Evolutionary conservation across 345 rosid species (phyloP).

Genomic region (Eucalyptus cloeziana): DNA sequence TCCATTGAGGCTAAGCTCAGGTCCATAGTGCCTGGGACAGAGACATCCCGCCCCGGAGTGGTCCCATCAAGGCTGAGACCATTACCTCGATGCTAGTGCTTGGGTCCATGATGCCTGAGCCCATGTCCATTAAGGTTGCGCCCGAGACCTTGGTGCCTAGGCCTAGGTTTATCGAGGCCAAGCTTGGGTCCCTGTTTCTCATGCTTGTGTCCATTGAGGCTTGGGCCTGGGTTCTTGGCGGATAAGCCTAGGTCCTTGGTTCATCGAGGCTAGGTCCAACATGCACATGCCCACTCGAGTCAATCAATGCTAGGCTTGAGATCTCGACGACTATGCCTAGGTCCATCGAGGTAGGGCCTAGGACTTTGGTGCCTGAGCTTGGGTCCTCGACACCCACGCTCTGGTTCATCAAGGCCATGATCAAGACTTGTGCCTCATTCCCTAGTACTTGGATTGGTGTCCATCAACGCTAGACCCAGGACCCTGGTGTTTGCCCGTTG

Average conservation of each 20-base stretch:
- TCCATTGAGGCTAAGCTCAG: too few relatives aligned
- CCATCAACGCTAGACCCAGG: accelerated
- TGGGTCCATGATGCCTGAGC: not conserved
- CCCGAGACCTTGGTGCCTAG: not conserved
- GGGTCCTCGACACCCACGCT: not conserved
- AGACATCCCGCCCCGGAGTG: not conserved
- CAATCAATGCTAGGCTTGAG: not conserved
- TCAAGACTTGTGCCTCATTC: not conserved
- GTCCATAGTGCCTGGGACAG: too few relatives aligned
- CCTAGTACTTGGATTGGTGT: not conserved
- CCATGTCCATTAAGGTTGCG: too few relatives aligned
- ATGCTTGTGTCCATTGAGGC: not conserved
- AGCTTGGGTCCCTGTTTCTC: not conserved
- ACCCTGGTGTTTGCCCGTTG: not conserved
- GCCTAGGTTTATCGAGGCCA: not conserved
- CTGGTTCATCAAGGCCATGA: not conserved
- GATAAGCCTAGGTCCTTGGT: not conserved
- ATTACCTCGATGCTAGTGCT: not conserved
- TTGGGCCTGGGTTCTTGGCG: accelerated
- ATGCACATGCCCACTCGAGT: not conserved
- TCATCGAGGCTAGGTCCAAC: not conserved
- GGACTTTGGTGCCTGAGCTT: not conserved
- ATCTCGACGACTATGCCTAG: accelerated
- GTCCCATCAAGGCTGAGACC: not conserved
- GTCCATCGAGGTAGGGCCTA: not conserved